Evolutionary conservation across 2,329 filamentous ascomycete species (phyloP), one percentile per base, ranked within the genome.

Genomic region (Myriosclerotinia scirpicola): DNA sequence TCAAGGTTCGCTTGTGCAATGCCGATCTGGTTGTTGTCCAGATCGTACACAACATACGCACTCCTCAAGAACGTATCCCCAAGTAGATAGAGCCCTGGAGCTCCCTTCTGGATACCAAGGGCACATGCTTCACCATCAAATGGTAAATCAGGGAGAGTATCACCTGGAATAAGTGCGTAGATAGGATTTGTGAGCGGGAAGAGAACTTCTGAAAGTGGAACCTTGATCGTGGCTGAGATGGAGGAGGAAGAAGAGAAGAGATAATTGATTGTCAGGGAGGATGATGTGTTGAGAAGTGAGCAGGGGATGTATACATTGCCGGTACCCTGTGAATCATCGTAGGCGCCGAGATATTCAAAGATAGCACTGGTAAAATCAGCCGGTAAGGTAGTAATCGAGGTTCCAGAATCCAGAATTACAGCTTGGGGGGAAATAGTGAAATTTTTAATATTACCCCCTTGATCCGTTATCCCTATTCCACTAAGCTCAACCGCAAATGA

Each of bases 311-410:
- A 70, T 30, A 71, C 59, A 9, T 68, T 42, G 5, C 71, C 70
- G 7, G 52, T 67, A 1, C 55, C n/a, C 1, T 59, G 22, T 3
- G 63, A 67, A 30, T 72, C 71, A n/a, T 72, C 77, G 55, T 83
- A 80, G 46, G 81, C 79, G 66, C 72, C 77, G 68, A 69, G 72
- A 54, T 73, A 76, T 75, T 54, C 22, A 42, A 64, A 87, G 76
- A 68, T 75, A 69, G 44, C 76, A 68, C 68, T 83, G 80, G 69
- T 67, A 1, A 90, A 77, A 36, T 77, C 71, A 62, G 83, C 76
- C 1, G 89, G 89, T 1, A 92, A 80, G 69, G 87, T 86, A 75
- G 84, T 88, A 61, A 90, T 77, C 50, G 85, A 88, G 69, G 85
- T 88, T 58, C 90, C 90, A 14, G 85, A 87, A 77, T 90, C 87